Evolutionary conservation across 2,329 filamentous ascomycete genomes (phyloP), one percentile per base, ranked within the genome.

Genomic region (Xylaria sp.): DNA sequence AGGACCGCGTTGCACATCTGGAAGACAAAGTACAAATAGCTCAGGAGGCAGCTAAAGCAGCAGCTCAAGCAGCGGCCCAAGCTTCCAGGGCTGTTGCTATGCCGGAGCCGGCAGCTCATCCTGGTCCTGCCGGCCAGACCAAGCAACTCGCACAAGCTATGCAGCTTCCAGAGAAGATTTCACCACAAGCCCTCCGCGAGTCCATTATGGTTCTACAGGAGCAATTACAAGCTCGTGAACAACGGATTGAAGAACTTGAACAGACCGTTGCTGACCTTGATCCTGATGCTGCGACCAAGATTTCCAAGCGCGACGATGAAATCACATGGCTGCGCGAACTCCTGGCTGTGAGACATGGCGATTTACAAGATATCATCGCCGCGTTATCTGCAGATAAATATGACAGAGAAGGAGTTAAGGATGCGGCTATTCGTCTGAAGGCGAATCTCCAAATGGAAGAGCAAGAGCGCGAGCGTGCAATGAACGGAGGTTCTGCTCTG

Each of bases 361-460:
- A 99, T 78, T 85, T 99, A 4, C 91, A 95, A 72, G 96, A 99
- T 77, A 93, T 99, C 67, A 95, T 98, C 76, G 86, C 86, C 57
- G 90, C 92, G 5, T 85, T 98, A 31, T 90, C 91, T 2, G 85
- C 89, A 69, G 90, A 94, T 4, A 83, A 85, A 29, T 96, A 92
- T 77, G 90, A 98, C 78, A 88, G 89, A 64, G 89, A 93, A 69
- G 86, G 87, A 5, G 92, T 97, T 70, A 92, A 92, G 73, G 94
- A 98, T 77, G 94, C 94, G 5, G 92, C 93, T 39, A 98, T 98
- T 73, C 91, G 96, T 60, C 89, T 99, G 67, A 93, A 93, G 77
- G 93, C 96, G 15, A 97, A 97, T 75, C 84, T 99, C 39, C 93
- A 98, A 77, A 99, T 99, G 96, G 95, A 99, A 79, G 92, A 96